phyloP scores from a whole-genome alignment of 176 grass and related monocot genomes.

The Leersia perrieri region DNA sequence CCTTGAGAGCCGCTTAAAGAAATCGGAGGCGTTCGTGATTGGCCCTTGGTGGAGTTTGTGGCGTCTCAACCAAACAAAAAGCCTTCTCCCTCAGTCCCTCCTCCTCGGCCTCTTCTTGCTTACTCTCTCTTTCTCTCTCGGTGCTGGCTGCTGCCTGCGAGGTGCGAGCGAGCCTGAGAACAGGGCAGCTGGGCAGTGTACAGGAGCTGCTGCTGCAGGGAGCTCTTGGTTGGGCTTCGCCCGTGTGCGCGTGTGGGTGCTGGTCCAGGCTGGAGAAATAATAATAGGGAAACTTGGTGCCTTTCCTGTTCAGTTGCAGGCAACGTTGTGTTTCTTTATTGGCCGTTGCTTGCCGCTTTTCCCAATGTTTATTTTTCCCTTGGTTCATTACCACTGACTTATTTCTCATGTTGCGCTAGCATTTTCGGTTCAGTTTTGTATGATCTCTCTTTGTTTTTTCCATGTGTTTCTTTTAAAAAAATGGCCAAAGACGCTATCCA shows the following conservation, averaged over 20 bases:
- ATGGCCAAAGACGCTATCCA: too few species aligned
- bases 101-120: neutral
- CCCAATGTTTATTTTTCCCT: neutral
- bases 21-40: slow-evolving; percentile 32
- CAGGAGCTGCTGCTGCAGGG: too few species aligned
- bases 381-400: too few species aligned
- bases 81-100: slow-evolving; percentile 16
- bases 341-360: slow-evolving; percentile 52
- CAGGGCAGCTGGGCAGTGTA: neutral
- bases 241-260: slow-evolving; percentile 19
- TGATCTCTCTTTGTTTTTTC: too few species aligned
- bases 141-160: too few species aligned
- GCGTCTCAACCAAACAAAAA: slow-evolving; percentile 65
- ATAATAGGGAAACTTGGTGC: neutral
- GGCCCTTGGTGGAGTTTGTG: slow-evolving; percentile 61
- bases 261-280: slow-evolving; percentile 40
- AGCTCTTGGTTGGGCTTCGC: neutral
- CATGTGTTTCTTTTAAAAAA: too few species aligned
- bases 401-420: neutral
- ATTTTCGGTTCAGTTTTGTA: too few species aligned
- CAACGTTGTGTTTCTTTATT: slow-evolving; percentile 49
- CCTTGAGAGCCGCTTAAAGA: slow-evolving; percentile 47
- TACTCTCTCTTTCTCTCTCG: neutral
- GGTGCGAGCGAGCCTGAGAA: neutral
- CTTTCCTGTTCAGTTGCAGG: slow-evolving; percentile 34